These are phyloP conservation scores for Artomyces pyxidatus DNA, from an alignment of 768 basidiomycete species.

Conservation along the genomic window DNA sequence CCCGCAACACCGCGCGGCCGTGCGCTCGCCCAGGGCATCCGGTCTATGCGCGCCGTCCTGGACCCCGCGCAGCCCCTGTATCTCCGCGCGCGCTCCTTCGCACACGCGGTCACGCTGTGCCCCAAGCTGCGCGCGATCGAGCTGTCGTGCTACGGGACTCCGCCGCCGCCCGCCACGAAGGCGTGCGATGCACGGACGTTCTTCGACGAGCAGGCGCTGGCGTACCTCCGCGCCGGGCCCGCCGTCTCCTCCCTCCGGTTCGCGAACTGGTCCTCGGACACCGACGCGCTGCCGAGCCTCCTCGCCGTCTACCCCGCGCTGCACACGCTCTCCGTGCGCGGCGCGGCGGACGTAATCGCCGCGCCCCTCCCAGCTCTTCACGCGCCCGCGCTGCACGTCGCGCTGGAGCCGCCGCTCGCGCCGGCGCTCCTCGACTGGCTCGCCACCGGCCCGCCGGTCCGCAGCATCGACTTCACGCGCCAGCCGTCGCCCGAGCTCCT, in stretches of 20 bases:
- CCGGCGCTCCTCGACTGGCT: conserved; percentile 64
- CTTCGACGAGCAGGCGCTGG: conserved; percentile 34
- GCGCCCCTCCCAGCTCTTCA: conserved; percentile 33
- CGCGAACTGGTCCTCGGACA: conserved; percentile 65
- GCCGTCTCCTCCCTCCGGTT: conserved; percentile 42
- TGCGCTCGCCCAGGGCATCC: conserved; percentile 37
- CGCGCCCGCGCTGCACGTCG: conserved; percentile 30
- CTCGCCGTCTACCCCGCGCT: conserved; percentile 57
- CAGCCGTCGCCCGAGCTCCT: conserved; percentile 50
- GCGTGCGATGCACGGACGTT: conserved; percentile 14
- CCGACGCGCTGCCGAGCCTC: conserved; percentile 47
- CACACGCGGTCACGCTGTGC: conserved; percentile 47
- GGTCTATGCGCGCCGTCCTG: conserved; percentile 49
- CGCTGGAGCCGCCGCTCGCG: conserved; percentile 45
- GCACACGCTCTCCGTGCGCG: conserved; percentile 47
- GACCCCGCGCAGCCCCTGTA: conserved; percentile 62
- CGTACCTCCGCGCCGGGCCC: conserved; percentile 47
- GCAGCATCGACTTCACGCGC: conserved; percentile 48
- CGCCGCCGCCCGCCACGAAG: conserved; percentile 23
- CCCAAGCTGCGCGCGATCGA: conserved; percentile 49
- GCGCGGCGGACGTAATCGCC: conserved; percentile 43
- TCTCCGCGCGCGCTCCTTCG: conserved; percentile 49
- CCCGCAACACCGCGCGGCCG: conserved; percentile 38
- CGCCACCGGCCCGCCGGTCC: conserved; percentile 37
- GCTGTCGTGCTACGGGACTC: conserved; percentile 55